A percentile compares a stretch with the other conserved stretches of the same genome.
Conservation (phyloP, 495 filamentous ascomycete genomes). For the Penicillium paradoxum region DNA sequence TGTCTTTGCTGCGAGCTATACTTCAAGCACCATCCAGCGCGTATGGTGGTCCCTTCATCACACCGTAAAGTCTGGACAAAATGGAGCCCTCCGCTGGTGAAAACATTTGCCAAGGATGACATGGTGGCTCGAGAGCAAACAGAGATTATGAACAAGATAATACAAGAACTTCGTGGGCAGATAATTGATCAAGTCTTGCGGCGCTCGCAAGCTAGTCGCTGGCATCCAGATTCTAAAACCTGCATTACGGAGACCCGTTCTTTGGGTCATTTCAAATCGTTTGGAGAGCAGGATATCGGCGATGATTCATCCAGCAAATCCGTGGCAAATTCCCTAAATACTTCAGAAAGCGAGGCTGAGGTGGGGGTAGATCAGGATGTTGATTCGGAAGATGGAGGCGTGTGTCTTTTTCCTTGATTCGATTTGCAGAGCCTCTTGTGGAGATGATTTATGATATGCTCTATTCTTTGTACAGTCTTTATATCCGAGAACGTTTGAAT, state of each 20-base stretch:
- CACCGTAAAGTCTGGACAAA: constrained; percentile 21
- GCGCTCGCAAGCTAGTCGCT: constrained; percentile 10
- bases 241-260: neutral
- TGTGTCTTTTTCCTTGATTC: neutral
- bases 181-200: constrained; percentile 14
- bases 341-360: neutral
- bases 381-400: constrained; percentile 3
- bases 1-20: constrained; percentile 28
- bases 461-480: no score
- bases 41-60: constrained; percentile 17
- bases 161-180: constrained; percentile 12
- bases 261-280: neutral
- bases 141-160: constrained; percentile 20
- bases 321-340: neutral
- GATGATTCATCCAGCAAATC: neutral
- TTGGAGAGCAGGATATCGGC: neutral
- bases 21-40: constrained; percentile 21
- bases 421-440: no score
- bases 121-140: constrained; percentile 9
- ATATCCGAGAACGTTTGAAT: no score
- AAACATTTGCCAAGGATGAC: constrained; percentile 2
- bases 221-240: constrained; percentile 21
- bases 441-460: no score
- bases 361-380: neutral
- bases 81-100: constrained; percentile 19